These are phyloP conservation scores for Pistacia integerrima DNA, from an alignment of 345 rosid species.

Conservation along the genomic window DNA sequence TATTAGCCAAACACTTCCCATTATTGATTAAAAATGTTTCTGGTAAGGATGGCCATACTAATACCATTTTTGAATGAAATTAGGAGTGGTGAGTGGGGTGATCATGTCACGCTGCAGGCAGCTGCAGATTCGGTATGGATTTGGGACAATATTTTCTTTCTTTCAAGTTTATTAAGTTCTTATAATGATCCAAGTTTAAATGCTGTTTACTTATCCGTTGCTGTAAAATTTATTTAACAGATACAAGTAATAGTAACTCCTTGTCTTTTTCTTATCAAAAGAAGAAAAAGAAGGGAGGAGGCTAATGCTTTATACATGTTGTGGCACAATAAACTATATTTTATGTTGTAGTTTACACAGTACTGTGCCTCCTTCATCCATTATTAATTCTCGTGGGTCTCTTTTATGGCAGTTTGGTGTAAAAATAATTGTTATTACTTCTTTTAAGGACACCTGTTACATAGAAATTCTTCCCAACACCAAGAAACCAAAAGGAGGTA, in stretches of 20 bases:
- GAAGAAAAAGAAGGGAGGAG: neutral
- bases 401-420: conserved; percentile 54
- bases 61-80: conserved; percentile 21
- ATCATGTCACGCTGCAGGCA: conserved; percentile 77
- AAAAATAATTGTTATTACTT: conserved; percentile 76
- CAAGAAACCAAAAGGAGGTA: conserved; percentile 71
- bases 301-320: neutral
- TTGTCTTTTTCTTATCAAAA: neutral
- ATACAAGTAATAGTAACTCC: neutral
- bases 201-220: too few relatives aligned
- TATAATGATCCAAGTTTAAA: neutral
- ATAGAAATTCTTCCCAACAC: conserved; percentile 81
- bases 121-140: conserved; percentile 69
- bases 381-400: conserved; percentile 5
- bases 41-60: conserved; percentile 14
- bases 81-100: conserved; percentile 81
- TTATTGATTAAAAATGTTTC: conserved; percentile 6
- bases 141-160: neutral
- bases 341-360: neutral
- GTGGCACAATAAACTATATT: neutral
- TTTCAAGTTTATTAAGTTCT: conserved; percentile 10
- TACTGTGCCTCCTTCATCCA: neutral
- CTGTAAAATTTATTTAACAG: neutral
- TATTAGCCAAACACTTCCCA: conserved; percentile 26
- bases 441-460: conserved; percentile 85